These are phyloP conservation scores for Tolypocladium album DNA, from an alignment of 2,329 filamentous ascomycete genomes.

Conservation along the genomic window DNA sequence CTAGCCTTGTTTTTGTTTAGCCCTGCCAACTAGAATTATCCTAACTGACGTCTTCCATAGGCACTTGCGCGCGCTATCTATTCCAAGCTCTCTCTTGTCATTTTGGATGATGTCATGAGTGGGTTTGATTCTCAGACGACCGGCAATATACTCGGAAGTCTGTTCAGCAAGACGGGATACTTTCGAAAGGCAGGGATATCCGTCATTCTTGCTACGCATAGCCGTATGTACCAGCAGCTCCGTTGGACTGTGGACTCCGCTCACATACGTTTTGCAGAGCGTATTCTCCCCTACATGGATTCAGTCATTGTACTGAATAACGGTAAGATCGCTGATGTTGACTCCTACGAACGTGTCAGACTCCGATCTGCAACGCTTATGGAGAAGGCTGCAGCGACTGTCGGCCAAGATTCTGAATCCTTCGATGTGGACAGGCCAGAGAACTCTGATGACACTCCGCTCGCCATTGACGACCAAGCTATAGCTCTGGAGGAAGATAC, in stretches of 20 bases:
- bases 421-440: neutral
- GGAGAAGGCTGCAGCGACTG: neutral
- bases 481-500: neutral
- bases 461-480: neutral
- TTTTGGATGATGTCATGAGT: neutral
- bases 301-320: neutral
- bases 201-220: neutral
- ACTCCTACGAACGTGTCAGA: neutral
- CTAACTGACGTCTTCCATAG: neutral
- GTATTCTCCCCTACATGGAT: neutral
- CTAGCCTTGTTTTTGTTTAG: neutral
- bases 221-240: neutral
- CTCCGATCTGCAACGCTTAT: neutral
- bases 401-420: neutral
- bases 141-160: neutral
- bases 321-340: neutral
- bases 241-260: neutral
- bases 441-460: neutral
- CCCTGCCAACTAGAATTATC: neutral
- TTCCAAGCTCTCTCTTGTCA: neutral
- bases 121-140: neutral
- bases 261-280: neutral
- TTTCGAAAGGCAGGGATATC: neutral
- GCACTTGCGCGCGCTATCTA: neutral
- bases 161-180: neutral